Percentiles rank a stretch among this genome's conserved stretches.
Evolutionary conservation across 2,329 filamentous ascomycete species (phyloP).

Genomic region (Pestalotiopsis sp.): DNA sequence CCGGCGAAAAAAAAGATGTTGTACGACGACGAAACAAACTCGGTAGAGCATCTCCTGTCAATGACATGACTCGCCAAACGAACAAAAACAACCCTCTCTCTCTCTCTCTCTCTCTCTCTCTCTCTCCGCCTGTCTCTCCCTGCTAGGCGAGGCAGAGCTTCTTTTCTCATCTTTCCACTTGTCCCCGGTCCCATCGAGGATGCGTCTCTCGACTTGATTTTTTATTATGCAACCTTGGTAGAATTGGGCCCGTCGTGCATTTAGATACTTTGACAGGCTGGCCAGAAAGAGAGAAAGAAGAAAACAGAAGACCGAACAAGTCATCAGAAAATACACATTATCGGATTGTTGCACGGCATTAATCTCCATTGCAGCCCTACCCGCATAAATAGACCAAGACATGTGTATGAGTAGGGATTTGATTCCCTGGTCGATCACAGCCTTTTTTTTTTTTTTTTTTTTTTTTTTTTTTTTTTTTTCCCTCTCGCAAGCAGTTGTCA

Average conservation of each 20-base stretch:
- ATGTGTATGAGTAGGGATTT: not conserved
- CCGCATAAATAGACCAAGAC: not conserved
- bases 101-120: too few species aligned
- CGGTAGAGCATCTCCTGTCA: too few species aligned
- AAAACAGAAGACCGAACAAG: not conserved
- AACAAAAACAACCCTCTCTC: too few species aligned
- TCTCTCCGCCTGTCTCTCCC: not conserved
- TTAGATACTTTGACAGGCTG: not conserved
- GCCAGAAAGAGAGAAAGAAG: not conserved
- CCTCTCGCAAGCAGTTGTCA: too few species aligned
- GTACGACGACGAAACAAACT: not conserved
- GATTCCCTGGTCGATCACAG: not conserved
- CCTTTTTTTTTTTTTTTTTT: too few species aligned
- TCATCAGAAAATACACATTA: not conserved
- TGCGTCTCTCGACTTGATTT: not conserved
- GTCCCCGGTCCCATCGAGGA: not conserved
- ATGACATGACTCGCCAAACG: too few species aligned
- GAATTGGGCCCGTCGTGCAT: not conserved
- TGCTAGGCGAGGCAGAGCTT: not conserved
- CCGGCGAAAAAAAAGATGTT: not conserved
- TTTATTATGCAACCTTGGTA: not conserved
- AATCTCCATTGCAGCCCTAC: slow-evolving; percentile 10
- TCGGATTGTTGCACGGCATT: slow-evolving; percentile 1
- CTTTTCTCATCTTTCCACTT: not conserved
- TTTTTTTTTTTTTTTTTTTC: too few species aligned